Base-by-base conservation (phyloP, 139 green algal genomes). In the Mesostigma viride region DNA sequence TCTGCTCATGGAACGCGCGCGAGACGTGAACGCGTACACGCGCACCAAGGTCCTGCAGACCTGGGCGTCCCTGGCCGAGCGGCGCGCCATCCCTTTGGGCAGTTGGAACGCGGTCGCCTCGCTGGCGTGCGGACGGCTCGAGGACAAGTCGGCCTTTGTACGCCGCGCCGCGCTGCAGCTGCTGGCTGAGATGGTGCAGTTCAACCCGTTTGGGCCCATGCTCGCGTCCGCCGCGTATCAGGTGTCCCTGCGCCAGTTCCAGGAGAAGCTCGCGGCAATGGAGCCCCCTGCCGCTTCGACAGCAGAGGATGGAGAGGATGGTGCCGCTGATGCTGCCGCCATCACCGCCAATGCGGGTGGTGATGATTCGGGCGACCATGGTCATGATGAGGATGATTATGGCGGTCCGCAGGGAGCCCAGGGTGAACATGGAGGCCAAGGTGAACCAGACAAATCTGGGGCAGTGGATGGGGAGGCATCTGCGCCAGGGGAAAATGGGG, bases 81-180 rank as follows among this genome's bases (percentile, higher is more conserved):
- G 77, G 35, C 71, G 64, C 47, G 65, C 63, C 5, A 74, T 89
- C 34, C 83, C 81, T 0, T 35, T 89, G 32, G 81, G 82, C 34
- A 82, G 90, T 76, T 90, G 81, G 84, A 62, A 81, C 35, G 31
- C 63, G 31, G 86, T 93, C 27, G 79, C 81, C 0, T 36, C 81
- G 64, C 73, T 94, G 20, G 87, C 77, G 1, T 68, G 77, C 2
- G 84, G 81, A 1, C 80, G 90, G n/a, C 78, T 96, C 60, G 74
- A 90, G 65, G 90, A 96, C 74, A 91, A 89, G 70, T 75, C 80
- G 17, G 53, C 75, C 5, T 53, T 91, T 22, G 87, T 94, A 51
- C 72, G 86, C 32, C 88, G 85, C 60, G 80, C 77, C 24, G 88
- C 90, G 2, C 72, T 96, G 66, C 68, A 79, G 63, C 76, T 95